phyloP scores from a whole-genome alignment of 768 basidiomycete species.

The Leccinellum rugosiceps region DNA sequence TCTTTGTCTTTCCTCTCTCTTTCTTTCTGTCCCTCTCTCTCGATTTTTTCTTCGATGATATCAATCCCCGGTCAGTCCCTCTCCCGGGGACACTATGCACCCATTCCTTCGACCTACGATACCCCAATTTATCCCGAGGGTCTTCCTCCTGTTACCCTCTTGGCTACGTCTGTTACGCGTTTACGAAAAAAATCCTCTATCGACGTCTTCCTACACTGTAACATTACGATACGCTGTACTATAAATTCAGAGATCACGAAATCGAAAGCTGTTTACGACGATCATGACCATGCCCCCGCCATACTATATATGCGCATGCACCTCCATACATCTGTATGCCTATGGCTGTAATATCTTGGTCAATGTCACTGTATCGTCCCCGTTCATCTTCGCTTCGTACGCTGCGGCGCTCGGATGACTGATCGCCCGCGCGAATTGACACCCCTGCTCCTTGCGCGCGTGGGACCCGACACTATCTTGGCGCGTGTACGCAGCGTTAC shows the following conservation, averaged over 20 bases:
- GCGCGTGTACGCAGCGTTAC: slow-evolving; percentile 10
- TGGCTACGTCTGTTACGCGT: background rate
- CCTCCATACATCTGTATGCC: background rate
- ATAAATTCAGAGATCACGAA: slow-evolving; percentile 10
- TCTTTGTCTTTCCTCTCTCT: background rate
- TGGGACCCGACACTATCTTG: slow-evolving; percentile 16
- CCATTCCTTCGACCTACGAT: slow-evolving; percentile 1
- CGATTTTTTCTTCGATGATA: background rate
- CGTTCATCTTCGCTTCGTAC: slow-evolving; percentile 3
- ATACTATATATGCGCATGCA: too few relatives aligned
- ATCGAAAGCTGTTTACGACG: background rate
- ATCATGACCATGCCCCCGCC: background rate
- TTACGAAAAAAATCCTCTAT: background rate
- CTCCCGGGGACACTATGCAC: background rate
- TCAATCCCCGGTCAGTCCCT: background rate
- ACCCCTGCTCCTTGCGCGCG: background rate
- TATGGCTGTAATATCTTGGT: slow-evolving; percentile 12
- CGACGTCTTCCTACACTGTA: background rate
- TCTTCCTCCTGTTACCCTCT: background rate
- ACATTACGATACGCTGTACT: slow-evolving; percentile 19
- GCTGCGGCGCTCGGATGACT: slow-evolving; percentile 16
- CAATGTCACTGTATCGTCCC: slow-evolving; percentile 13
- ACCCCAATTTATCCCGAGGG: slow-evolving; percentile 7
- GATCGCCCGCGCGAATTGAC: background rate
- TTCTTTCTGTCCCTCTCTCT: background rate